Evolutionary conservation across 1,284 basidiomycete genomes (phyloP), one percentile per base, ranked within the genome.

Genomic region (Gymnopus androsaceus): DNA sequence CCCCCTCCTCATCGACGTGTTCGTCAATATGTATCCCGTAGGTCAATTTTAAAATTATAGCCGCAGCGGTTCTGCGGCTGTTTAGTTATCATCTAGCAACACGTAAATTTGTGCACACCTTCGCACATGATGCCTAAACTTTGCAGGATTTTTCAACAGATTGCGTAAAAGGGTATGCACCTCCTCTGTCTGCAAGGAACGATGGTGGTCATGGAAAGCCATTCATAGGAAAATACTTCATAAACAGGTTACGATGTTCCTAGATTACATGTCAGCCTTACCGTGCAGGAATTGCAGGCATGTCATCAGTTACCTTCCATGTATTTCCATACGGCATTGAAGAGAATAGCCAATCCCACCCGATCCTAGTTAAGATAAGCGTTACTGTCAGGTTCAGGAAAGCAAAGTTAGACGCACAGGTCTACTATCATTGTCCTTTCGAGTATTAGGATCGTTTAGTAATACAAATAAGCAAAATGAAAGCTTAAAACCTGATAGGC

Each of bases 321-420:
- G 63, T 63, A 9, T 56, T 54, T n/a, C 72, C 74, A 48, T 77
- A 80, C 9, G 65, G 64, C 74, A 75, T 75, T 12, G 73, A 70
- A 4, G 77, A 76, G 63, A 80, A 79, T 0, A 80, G 62, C 75
- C 76, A 80, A 58, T 75, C 69, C 72, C 75, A 79, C 6, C 79
- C 78, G 62, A 81, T 78, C 38, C 80, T 82, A 51, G 37, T 4
- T 37, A 40, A 15, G 11, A 30, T 28, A 19, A 47, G 33, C 42
- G 54, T 51, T 14, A 9, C 27, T 40, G 33, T 11, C 17, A 14
- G 19, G 21, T 33, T 8, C 4, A 14, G 14, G 19, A 49, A 21
- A 7, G 28, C 14, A 4, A 47, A 17, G 23, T 9, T 36, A 6
- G 34, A 49, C 67, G 31, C 57, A 80, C 78, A 80, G 63, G 38